Evolutionary conservation across 495 filamentous ascomycete species (phyloP), one percentile per base, ranked within the genome.

Genomic region (Pyrenula aspistea): DNA sequence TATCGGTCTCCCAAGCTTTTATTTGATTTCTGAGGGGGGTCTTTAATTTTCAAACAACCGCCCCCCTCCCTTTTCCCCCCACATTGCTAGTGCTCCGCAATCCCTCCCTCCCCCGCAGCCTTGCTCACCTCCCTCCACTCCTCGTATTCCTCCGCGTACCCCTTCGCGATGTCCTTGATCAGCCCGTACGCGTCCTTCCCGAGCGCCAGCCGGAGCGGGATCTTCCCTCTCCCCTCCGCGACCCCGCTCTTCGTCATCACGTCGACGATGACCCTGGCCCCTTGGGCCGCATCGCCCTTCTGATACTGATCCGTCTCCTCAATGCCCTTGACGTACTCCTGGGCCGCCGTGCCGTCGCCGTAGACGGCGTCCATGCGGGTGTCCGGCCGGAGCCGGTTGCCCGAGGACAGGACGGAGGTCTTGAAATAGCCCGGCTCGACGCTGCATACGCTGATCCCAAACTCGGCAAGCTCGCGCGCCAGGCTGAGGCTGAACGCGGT

Each of bases 391-490:
- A 24, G 31, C 12, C 10, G 22, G 19, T 56, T 50, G 1, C 49
- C 60, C 1, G 61, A 23, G 2, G 51, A 19, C 12, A 58, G 54
- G 24, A 63, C 52, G 4, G 36, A 19, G 22, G 61, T 63, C 1
- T 59, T 52, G 56, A 61, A 63, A 49, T 54, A 54, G 60, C 77
- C 77, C 15, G 76, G 74, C 64, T 80, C 76, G 48, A 81, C 61
- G 2, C 70, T 51, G 12, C 69, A 68, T 12, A 60, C 72, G 12
- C 69, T 62, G 55, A 81, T 72, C 1, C 73, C 72, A 47, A 79
- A 69, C 21, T 68, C 61, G 53, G 55, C 57, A 19, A 77, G 58
- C 58, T 80, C 78, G 2, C 61, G 50, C 24, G 65, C 56, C 23
- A 79, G 15, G 12, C 62, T 24, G n/a, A 53, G 25, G 22, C 23